Percentiles rank a stretch among this genome's conserved stretches.
These are phyloP conservation scores for Colletotrichum navitas DNA, from an alignment of 2,329 filamentous ascomycete species.

Conservation along the genomic window DNA sequence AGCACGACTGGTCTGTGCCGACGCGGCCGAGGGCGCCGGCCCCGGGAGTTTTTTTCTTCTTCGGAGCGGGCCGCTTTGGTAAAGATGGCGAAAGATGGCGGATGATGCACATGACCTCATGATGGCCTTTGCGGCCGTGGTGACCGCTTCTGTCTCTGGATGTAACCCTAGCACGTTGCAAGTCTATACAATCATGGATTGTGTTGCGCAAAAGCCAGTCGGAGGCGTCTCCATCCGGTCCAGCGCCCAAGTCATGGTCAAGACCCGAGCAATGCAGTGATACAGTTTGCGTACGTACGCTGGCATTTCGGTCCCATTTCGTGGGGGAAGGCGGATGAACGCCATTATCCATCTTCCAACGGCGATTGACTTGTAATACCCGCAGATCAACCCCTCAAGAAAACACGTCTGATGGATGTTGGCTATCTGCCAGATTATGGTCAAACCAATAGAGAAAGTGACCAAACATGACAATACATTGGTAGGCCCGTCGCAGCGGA, in stretches of 20 bases:
- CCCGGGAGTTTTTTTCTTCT: constrained; percentile 11
- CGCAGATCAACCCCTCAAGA: constrained; percentile 4
- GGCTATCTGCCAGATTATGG: constrained; percentile 2
- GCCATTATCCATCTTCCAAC: background rate
- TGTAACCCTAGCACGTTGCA: constrained; percentile 30
- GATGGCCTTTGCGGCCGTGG: constrained; percentile 38
- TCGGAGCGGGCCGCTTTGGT: constrained; percentile 34
- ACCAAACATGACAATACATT: background rate
- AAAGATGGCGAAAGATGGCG: constrained; percentile 7
- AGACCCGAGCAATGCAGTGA: background rate
- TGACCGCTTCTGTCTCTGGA: constrained; percentile 21
- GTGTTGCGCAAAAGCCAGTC: constrained; percentile 11
- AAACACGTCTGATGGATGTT: background rate
- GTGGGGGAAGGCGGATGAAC: background rate
- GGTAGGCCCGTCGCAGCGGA: constrained; percentile 16
- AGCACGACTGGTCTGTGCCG: constrained; percentile 35
- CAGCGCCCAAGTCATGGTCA: background rate
- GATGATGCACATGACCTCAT: constrained; percentile 28
- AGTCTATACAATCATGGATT: background rate
- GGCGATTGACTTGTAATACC: constrained; percentile 19
- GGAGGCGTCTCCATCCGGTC: background rate
- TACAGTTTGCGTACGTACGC: background rate
- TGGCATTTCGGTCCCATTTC: background rate
- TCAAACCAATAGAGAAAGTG: background rate
- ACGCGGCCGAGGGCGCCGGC: constrained; percentile 22